Percentiles rank a stretch among this genome's conserved stretches.
Conservation (phyloP, 768 basidiomycete genomes). For the Tulasnella sp. region DNA sequence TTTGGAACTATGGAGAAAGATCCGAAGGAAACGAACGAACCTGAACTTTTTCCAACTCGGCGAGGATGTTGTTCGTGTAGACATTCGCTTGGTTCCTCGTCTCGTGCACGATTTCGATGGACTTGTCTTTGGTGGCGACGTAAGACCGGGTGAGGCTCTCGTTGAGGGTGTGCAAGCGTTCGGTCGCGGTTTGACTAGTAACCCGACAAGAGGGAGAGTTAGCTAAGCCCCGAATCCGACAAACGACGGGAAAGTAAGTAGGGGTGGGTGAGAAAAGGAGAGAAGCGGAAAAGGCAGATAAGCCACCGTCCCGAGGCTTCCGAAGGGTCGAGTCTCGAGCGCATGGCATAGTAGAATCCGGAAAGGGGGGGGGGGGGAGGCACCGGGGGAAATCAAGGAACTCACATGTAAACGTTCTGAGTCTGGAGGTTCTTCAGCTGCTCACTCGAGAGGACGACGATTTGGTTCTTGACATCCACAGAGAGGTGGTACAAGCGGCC, state of each 20-base stretch:
- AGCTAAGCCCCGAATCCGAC: too few species aligned
- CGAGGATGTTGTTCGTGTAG: slow-evolving; percentile 58
- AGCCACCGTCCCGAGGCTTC: not conserved
- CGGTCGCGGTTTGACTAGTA: slow-evolving; percentile 59
- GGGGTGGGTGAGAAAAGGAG: slow-evolving; percentile 11
- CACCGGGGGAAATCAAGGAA: slow-evolving; percentile 7
- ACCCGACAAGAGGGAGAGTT: not conserved
- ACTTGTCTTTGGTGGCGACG: slow-evolving; percentile 28
- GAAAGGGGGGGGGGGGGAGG: not conserved
- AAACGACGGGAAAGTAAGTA: too few species aligned
- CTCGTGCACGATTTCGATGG: slow-evolving; percentile 20
- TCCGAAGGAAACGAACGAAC: slow-evolving; percentile 22
- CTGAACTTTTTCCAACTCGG: slow-evolving; percentile 56
- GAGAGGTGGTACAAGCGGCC: slow-evolving; percentile 65
- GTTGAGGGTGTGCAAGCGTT: slow-evolving; percentile 57
- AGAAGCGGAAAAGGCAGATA: slow-evolving; percentile 10
- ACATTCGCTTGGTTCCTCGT: slow-evolving; percentile 51
- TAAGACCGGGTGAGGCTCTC: slow-evolving; percentile 52
- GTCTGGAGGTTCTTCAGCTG: slow-evolving; percentile 62
- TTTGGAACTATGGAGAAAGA: not conserved
- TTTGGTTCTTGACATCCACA: slow-evolving; percentile 51
- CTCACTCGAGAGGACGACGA: slow-evolving; percentile 59
- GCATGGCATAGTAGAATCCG: not conserved
- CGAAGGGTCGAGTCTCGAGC: not conserved
- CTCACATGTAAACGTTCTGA: slow-evolving; percentile 59